Evolutionary conservation across 345 rosid species (phyloP).

Genomic region (Eucalyptus sideroxylon): DNA sequence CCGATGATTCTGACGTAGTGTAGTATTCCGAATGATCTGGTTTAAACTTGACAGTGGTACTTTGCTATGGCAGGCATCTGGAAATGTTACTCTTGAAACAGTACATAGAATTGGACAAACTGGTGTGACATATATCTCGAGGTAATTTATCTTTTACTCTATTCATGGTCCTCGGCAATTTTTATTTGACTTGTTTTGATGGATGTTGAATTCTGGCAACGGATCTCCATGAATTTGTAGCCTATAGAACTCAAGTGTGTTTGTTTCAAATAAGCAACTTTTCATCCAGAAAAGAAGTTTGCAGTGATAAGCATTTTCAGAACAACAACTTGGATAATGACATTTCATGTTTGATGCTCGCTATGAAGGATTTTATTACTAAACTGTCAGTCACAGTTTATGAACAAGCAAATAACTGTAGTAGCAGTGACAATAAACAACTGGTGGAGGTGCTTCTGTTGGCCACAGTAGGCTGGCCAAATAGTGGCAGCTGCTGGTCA

Average conservation of each 20-base stretch:
- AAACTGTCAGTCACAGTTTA: neutral
- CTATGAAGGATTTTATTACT: neutral
- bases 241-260: neutral
- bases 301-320: neutral
- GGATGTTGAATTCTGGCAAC: neutral
- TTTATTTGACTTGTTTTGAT: neutral
- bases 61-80: slow-evolving; percentile 58
- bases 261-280: neutral
- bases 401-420: neutral
- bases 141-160: slow-evolving; percentile 18
- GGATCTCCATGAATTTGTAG: neutral
- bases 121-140: slow-evolving; percentile 89
- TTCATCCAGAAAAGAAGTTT: neutral
- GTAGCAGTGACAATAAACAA: neutral
- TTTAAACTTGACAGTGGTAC: neutral
- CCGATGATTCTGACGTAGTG: neutral
- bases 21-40: neutral
- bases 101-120: slow-evolving; percentile 87
- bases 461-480: neutral
- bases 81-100: slow-evolving; percentile 88
- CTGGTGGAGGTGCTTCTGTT: neutral
- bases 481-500: neutral
- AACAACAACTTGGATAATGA: neutral
- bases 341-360: neutral
- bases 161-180: neutral